A percentile compares a stretch with the other conserved stretches of the same genome.
Conservation (phyloP, 305 asterid species). For the Rubia balearica region DNA sequence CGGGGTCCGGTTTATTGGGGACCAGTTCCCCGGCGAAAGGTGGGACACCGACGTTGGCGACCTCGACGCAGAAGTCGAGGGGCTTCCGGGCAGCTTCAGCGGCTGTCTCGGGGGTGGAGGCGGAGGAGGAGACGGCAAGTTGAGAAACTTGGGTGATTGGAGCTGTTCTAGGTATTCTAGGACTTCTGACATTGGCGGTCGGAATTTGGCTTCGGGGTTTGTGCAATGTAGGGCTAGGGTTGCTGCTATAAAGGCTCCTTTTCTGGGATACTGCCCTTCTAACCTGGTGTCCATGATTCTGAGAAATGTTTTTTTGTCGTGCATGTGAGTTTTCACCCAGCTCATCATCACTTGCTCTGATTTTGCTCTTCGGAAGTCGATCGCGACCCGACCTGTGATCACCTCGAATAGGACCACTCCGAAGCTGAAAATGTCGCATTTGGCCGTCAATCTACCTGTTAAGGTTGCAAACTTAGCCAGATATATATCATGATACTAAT, state of each 20-base stretch:
- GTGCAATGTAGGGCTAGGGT: conserved; percentile 58
- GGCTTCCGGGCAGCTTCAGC: not conserved
- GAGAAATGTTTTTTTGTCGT: conserved; percentile 43
- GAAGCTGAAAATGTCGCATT: conserved; percentile 68
- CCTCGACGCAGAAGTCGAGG: not conserved
- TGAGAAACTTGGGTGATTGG: conserved; percentile 27
- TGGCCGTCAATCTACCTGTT: conserved; percentile 52
- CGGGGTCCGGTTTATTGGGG: conserved; percentile 10
- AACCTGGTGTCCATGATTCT: conserved; percentile 68
- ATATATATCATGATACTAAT: too few relatives aligned
- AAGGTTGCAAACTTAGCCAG: not conserved
- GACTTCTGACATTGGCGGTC: conserved; percentile 68
- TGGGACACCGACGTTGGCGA: not conserved
- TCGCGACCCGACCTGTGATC: conserved; percentile 57
- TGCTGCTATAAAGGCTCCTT: conserved; percentile 60
- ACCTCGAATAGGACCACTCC: conserved; percentile 80
- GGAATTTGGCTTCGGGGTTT: conserved; percentile 42
- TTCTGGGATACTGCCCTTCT: conserved; percentile 66
- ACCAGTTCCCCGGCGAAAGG: not conserved
- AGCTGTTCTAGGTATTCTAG: conserved; percentile 56
- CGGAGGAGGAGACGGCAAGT: not conserved
- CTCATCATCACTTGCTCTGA: conserved; percentile 43
- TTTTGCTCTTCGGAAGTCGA: conserved; percentile 43
- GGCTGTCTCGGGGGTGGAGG: not conserved
- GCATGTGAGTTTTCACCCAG: conserved; percentile 58